phyloP scores from a whole-genome alignment of 1,284 basidiomycete genomes.

The Abortiporus biennis region DNA sequence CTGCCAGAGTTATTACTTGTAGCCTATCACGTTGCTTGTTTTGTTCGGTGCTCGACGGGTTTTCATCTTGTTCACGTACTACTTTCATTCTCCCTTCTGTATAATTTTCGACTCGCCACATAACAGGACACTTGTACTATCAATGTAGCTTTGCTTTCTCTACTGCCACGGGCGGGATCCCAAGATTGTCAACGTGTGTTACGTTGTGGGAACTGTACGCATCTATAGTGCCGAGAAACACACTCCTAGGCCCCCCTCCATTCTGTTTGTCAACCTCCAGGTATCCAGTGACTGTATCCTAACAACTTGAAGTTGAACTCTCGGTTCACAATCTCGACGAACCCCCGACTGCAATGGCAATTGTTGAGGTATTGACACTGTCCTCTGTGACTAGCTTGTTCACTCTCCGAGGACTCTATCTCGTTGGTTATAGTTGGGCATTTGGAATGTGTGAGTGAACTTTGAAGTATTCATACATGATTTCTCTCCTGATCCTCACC shows the following conservation, averaged over 20 bases:
- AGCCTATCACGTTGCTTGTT: no score
- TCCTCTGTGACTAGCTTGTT: slow-evolving; percentile 34
- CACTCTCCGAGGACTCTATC: slow-evolving; percentile 43
- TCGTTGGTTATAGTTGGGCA: slow-evolving; percentile 52
- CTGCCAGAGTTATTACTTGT: no score
- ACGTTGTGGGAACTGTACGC: no score
- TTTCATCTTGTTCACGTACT: no score
- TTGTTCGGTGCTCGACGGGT: not conserved
- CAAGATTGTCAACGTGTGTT: not conserved
- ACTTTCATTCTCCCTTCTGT: not conserved
- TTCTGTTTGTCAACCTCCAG: not conserved
- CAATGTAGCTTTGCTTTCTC: not conserved
- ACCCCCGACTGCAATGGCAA: no score
- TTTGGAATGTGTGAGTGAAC: slow-evolving; percentile 61
- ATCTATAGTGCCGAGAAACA: no score
- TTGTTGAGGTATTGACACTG: slow-evolving; percentile 28
- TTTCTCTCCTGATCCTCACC: slow-evolving; percentile 4
- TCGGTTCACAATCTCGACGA: no score
- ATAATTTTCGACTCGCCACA: not conserved
- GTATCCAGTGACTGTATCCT: no score
- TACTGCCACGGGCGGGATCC: not conserved
- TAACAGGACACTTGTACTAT: not conserved
- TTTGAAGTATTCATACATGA: not conserved
- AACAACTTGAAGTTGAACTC: no score
- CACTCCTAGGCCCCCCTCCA: no score